A percentile compares a stretch with the other conserved stretches of the same genome.
phyloP scores from a whole-genome alignment of 2,329 filamentous ascomycete genomes.

The Harringtonia aguacate region DNA sequence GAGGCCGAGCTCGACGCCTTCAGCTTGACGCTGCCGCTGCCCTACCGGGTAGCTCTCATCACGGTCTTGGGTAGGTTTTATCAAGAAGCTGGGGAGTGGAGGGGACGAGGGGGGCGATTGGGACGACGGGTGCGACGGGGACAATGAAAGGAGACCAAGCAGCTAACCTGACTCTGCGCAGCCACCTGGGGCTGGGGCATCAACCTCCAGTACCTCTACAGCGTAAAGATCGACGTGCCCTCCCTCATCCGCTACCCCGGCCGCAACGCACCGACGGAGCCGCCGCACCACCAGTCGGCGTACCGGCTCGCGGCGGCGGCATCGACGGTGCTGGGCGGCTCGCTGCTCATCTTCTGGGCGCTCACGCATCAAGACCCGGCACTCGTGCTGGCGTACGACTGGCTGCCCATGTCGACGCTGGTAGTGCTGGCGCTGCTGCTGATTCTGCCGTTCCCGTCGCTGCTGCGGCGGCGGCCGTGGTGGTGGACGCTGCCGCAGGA shows the following conservation, averaged over 20 bases:
- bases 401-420: constrained; percentile 78
- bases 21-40: constrained; percentile 76
- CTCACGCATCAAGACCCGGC: constrained; percentile 60
- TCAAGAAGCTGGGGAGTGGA: too few species aligned
- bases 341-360: constrained; percentile 73
- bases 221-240: constrained; percentile 77
- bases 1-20: constrained; percentile 70
- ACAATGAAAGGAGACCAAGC: neutral
- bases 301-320: constrained; percentile 78
- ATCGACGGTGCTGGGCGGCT: constrained; percentile 57
- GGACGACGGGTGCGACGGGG: too few species aligned
- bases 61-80: constrained; percentile 74
- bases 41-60: constrained; percentile 80
- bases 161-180: constrained; percentile 1
- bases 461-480: constrained; percentile 3
- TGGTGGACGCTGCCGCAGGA: constrained; percentile 38
- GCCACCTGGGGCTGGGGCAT: constrained; percentile 75
- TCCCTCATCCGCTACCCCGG: constrained; percentile 76
- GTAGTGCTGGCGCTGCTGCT: constrained; percentile 61
- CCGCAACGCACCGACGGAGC: constrained; percentile 58
- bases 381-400: constrained; percentile 68
- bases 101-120: too few species aligned
- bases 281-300: constrained; percentile 67
- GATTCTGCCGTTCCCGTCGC: constrained; percentile 41
- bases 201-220: constrained; percentile 79